A percentile compares a stretch with the other conserved stretches of the same genome.
Evolutionary conservation across 2,329 filamentous ascomycete genomes (phyloP).

Genomic region (Drechslera avenae): DNA sequence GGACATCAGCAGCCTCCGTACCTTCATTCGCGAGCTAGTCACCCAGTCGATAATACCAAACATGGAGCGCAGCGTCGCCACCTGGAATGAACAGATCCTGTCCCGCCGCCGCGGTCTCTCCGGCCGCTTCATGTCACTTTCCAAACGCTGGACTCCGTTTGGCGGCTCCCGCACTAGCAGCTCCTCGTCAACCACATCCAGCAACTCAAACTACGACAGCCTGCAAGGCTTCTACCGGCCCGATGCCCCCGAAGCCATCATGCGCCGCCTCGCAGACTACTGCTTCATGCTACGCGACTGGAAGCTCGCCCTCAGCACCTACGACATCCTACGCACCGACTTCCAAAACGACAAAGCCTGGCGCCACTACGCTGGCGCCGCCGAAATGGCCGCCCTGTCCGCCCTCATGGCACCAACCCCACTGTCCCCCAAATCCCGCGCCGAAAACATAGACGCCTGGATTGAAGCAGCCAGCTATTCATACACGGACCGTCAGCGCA

Average conservation of each 20-base stretch:
- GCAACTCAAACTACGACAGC: slow-evolving; percentile 75
- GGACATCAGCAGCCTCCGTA: slow-evolving; percentile 83
- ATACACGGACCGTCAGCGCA: slow-evolving; percentile 75
- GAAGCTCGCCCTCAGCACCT: slow-evolving; percentile 89
- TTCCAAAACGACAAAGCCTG: slow-evolving; percentile 96
- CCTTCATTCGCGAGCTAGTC: slow-evolving; percentile 92
- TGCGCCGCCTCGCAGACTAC: slow-evolving; percentile 93
- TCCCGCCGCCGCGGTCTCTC: slow-evolving; percentile 86
- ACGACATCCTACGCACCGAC: slow-evolving; percentile 85
- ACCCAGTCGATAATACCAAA: slow-evolving; percentile 92
- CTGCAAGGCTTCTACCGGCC: slow-evolving; percentile 80
- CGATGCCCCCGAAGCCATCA: slow-evolving; percentile 83
- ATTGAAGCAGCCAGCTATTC: slow-evolving; percentile 91
- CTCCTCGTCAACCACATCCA: slow-evolving; percentile 56
- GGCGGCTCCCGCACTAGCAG: slow-evolving; percentile 68
- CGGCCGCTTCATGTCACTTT: slow-evolving; percentile 92
- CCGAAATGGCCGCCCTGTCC: slow-evolving; percentile 92
- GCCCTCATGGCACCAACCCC: slow-evolving; percentile 77
- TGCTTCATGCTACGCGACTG: slow-evolving; percentile 97
- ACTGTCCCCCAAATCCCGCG: slow-evolving; percentile 70
- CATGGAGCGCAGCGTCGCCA: slow-evolving; percentile 89
- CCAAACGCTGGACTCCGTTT: slow-evolving; percentile 86
- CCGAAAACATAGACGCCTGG: slow-evolving; percentile 83
- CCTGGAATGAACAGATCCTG: slow-evolving; percentile 97
- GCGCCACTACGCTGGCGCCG: slow-evolving; percentile 90